phyloP scores from a whole-genome alignment of 345 rosid species.

The Gossypium arboreum region DNA sequence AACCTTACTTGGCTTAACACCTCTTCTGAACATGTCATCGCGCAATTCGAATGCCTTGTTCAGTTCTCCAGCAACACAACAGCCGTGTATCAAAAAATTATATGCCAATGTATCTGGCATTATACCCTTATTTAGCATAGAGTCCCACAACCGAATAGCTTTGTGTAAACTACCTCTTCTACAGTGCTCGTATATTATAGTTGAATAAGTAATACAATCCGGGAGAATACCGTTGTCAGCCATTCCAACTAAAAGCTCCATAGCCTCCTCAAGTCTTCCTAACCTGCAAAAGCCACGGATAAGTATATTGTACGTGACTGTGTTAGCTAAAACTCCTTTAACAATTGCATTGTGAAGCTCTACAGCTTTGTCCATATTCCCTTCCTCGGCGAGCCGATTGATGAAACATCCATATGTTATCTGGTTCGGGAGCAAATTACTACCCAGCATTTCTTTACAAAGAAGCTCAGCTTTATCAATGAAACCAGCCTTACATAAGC shows the following conservation, averaged over 20 bases:
- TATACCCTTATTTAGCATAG: conserved; percentile 58
- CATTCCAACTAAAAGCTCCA: conserved; percentile 54
- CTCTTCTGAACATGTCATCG: conserved; percentile 5
- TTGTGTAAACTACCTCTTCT: conserved; percentile 47
- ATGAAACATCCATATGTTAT: conserved; percentile 80
- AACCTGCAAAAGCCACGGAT: conserved; percentile 72
- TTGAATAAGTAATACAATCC: conserved; percentile 83
- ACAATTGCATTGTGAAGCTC: conserved; percentile 63
- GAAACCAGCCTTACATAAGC: conserved; percentile 75
- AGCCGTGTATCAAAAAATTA: conserved; percentile 57
- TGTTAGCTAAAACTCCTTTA: conserved; percentile 60
- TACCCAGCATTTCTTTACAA: conserved; percentile 49
- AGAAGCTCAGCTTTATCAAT: conserved; percentile 63
- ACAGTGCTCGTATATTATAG: conserved; percentile 66
- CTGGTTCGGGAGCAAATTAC: conserved; percentile 56
- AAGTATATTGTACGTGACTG: conserved; percentile 67
- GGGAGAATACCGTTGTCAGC: conserved; percentile 49
- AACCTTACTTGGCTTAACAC: neutral
- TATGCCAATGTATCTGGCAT: conserved; percentile 71
- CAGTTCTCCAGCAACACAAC: conserved; percentile 5
- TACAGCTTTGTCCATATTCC: conserved; percentile 64
- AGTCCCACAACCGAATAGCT: conserved; percentile 67
- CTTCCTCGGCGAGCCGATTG: conserved; percentile 56
- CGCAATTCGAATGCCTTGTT: conserved; percentile 4
- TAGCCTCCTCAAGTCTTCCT: conserved; percentile 68